phyloP scores from a whole-genome alignment of 1,139 yeast species.

The Trichomonascaceae sp. region DNA sequence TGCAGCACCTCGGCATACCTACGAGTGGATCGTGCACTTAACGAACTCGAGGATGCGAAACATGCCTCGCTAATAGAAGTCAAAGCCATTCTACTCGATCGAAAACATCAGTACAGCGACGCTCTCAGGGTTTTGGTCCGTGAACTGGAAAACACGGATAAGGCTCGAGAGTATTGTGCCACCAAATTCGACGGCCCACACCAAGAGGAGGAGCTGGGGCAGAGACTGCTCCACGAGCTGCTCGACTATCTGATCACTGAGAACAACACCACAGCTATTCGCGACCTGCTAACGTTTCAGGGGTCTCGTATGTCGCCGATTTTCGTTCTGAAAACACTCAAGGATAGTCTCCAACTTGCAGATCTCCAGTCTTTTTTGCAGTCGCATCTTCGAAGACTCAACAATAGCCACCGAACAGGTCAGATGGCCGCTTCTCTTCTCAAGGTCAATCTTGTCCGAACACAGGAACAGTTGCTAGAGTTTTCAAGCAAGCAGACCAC shows the following conservation, averaged over 20 bases:
- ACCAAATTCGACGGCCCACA: slow-evolving; percentile 35
- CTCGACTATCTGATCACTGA: slow-evolving; percentile 11
- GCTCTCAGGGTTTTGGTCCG: slow-evolving; percentile 52
- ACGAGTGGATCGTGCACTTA: slow-evolving; percentile 24
- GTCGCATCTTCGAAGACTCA: slow-evolving; percentile 32
- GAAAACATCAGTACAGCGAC: slow-evolving; percentile 48
- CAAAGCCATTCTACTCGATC: slow-evolving; percentile 45
- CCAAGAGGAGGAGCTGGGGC: slow-evolving; percentile 32
- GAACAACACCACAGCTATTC: slow-evolving; percentile 29
- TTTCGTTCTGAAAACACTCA: slow-evolving; percentile 39
- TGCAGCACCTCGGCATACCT: slow-evolving; percentile 20
- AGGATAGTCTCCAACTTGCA: slow-evolving; percentile 34
- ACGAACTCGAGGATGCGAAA: slow-evolving; percentile 15
- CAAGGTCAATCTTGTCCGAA: slow-evolving; percentile 28
- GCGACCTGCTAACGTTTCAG: slow-evolving; percentile 34
- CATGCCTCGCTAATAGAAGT: slow-evolving; percentile 25
- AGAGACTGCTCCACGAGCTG: slow-evolving; percentile 22
- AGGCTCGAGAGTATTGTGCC: slow-evolving; percentile 47
- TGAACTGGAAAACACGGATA: slow-evolving; percentile 42
- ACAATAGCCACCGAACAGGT: slow-evolving; percentile 14
- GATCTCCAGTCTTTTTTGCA: slow-evolving; percentile 36
- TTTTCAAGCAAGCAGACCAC: slow-evolving; percentile 28
- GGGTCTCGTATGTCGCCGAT: slow-evolving; percentile 43
- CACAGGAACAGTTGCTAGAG: slow-evolving; percentile 28
- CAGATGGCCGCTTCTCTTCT: slow-evolving; percentile 23